These are phyloP conservation scores for Pseudopediastrum boryanum DNA, from an alignment of 139 green algal genomes.

Conservation along the genomic window DNA sequence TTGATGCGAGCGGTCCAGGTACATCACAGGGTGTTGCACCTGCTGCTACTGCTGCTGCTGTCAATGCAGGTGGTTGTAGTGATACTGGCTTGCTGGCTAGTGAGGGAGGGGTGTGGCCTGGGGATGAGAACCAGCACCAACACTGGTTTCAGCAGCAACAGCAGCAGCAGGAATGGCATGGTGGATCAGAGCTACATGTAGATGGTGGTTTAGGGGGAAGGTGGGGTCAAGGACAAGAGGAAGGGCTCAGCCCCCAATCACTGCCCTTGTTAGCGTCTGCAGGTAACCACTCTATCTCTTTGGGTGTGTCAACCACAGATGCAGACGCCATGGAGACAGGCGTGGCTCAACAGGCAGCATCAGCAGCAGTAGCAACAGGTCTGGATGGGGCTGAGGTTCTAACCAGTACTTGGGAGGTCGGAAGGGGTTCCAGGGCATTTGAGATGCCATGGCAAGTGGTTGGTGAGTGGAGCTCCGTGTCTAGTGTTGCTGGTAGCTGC, in stretches of 20 bases:
- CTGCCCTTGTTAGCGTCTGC: not conserved
- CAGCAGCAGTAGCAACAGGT: too few relatives aligned
- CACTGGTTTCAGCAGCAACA: not conserved
- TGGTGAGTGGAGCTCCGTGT: too few relatives aligned
- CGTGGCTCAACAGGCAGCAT: not conserved
- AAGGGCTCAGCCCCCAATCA: not conserved
- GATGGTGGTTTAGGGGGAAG: too few relatives aligned
- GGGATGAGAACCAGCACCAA: not conserved
- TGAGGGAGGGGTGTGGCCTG: not conserved
- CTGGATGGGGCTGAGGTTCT: too few relatives aligned
- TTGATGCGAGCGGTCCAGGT: not conserved
- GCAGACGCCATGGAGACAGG: not conserved
- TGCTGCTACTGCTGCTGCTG: not conserved
- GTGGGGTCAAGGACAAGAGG: not conserved
- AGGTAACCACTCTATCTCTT: not conserved
- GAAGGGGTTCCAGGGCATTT: too few relatives aligned
- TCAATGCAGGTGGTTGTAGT: not conserved
- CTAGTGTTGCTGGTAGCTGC: too few relatives aligned
- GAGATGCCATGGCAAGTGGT: too few relatives aligned
- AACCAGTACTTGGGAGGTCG: too few relatives aligned
- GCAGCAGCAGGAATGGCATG: conserved; percentile 1
- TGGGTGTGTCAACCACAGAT: not conserved
- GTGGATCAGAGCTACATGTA: too few relatives aligned
- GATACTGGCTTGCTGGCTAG: too few relatives aligned
- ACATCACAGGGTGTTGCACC: not conserved